Evolutionary conservation across 2,329 filamentous ascomycete species (phyloP).

Genomic region (Trichoderma atrobrunneum): DNA sequence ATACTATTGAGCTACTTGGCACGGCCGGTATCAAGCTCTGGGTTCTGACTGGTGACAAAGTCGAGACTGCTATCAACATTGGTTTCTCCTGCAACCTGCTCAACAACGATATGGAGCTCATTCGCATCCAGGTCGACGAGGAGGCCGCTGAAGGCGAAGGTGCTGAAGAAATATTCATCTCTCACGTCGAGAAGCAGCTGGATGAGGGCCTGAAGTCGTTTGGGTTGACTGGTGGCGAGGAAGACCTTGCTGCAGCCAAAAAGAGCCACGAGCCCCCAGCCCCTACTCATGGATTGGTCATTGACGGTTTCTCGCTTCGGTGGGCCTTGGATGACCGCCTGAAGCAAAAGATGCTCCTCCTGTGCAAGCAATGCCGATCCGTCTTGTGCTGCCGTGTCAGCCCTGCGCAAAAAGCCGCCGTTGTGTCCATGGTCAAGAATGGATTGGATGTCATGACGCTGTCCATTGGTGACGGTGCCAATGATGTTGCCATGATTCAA

Average conservation of each 20-base stretch:
- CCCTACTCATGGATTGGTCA: slow-evolving; percentile 86
- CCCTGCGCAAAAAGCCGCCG: slow-evolving; percentile 94
- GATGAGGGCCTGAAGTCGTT: slow-evolving; percentile 72
- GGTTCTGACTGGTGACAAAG: slow-evolving; percentile 97
- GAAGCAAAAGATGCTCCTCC: slow-evolving; percentile 86
- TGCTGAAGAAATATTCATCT: slow-evolving; percentile 50
- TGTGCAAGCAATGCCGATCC: slow-evolving; percentile 96
- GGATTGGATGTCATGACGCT: slow-evolving; percentile 95
- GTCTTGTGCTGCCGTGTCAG: slow-evolving; percentile 97
- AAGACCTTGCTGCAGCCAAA: slow-evolving; percentile 75
- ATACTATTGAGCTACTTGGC: slow-evolving; percentile 87
- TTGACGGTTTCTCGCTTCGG: slow-evolving; percentile 91
- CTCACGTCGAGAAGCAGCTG: slow-evolving; percentile 65
- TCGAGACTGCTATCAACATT: slow-evolving; percentile 99
- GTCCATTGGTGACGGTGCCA: slow-evolving; percentile 89
- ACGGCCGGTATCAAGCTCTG: slow-evolving; percentile 97
- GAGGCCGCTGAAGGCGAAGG: slow-evolving; percentile 53
- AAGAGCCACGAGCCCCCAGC: slow-evolving; percentile 82
- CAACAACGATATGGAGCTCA: slow-evolving; percentile 96
- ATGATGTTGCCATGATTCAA: slow-evolving; percentile 97
- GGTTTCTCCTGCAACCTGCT: slow-evolving; percentile 98
- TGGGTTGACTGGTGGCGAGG: slow-evolving; percentile 76
- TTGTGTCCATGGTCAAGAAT: slow-evolving; percentile 91
- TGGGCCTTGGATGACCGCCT: slow-evolving; percentile 78
- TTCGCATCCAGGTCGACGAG: slow-evolving; percentile 82